Evolutionary conservation across 1,284 basidiomycete genomes (phyloP).

Genomic region (Kalmanozyma brasiliensis): DNA sequence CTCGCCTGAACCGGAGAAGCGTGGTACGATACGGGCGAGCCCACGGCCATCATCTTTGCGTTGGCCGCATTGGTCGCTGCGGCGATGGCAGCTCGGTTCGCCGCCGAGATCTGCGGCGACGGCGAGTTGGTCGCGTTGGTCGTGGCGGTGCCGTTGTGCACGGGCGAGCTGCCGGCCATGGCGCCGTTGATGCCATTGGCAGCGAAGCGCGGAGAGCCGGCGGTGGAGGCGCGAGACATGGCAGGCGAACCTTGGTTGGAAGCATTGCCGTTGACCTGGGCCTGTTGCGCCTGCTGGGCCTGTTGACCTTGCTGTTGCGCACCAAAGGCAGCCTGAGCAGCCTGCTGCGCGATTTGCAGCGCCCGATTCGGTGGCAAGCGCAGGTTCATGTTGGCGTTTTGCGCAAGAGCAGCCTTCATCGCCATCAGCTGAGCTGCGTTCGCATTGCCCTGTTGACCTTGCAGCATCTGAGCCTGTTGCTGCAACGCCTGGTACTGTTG

Average conservation of each 20-base stretch:
- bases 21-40: constrained; percentile 39
- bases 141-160: constrained; percentile 31
- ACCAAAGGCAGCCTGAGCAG: constrained; percentile 46
- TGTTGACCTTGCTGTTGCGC: constrained; percentile 35
- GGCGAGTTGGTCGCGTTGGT: constrained; percentile 47
- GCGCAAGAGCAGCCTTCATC: constrained; percentile 55
- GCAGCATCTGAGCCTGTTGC: constrained; percentile 45
- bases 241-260: constrained; percentile 50
- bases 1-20: constrained; percentile 42
- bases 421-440: constrained; percentile 54
- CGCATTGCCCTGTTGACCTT: constrained; percentile 31
- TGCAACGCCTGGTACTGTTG: constrained; percentile 43
- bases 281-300: constrained; percentile 24
- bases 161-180: constrained; percentile 39
- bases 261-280: constrained; percentile 18
- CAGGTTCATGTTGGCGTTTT: constrained; percentile 51
- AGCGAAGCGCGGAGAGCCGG: constrained; percentile 44
- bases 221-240: constrained; percentile 48
- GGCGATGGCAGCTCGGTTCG: constrained; percentile 42
- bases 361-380: constrained; percentile 54
- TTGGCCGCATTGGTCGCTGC: constrained; percentile 42
- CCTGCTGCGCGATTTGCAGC: constrained; percentile 53
- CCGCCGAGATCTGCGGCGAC: constrained; percentile 48
- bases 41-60: constrained; percentile 43
- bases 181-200: constrained; percentile 36